Base-by-base conservation (phyloP, 2,329 filamentous ascomycete genomes). In the Metarhizium sp. region DNA sequence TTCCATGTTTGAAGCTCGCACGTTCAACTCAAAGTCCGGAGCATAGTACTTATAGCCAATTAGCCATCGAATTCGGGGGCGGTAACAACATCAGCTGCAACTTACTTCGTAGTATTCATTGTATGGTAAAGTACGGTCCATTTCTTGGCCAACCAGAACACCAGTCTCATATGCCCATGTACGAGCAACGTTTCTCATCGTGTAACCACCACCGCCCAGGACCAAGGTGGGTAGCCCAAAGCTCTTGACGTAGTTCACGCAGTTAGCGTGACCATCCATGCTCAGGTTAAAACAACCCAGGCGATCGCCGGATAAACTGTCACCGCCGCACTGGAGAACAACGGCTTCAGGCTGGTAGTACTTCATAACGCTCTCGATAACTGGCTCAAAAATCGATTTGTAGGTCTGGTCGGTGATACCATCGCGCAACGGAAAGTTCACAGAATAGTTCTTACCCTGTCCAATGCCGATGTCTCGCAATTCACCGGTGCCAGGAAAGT, bases 111-210 rank as follows among this genome's bases (percentile, higher is more conserved):
- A 97, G 71, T 97, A 97, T 75, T 97, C 92, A 60, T 96, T 97
- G 71, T 91, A 97, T 0, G 92, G 92, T 45, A 97, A 78, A n/a
- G 88, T 85, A 5, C 87, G 80, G 11, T 84, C 80, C 80, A 97
- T 89, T 34, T 89, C 80, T 58, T 92, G 84, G 32, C 89, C 89
- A 20, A 96, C 89, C 8, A 97, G 79, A 57, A 91, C 81, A 61
- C 92, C 92, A 1, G 94, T 99, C 73, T 99, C 94, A 69, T 92
- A 95, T 6, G 92, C 92, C 94, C 94, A 99, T 5, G 92, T 94
- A 51, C 94, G 88, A 18, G 94, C 92, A 11, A 99, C 94, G 62
- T 99, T 99, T 59, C 94, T 87, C 71, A 95, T 95, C 1, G 94
- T 99, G 73, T 99, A 99, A 50, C 94, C 94, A 60, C 94, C 94